Conservation (phyloP, 306 rosid genomes). For the Comarum palustre region DNA sequence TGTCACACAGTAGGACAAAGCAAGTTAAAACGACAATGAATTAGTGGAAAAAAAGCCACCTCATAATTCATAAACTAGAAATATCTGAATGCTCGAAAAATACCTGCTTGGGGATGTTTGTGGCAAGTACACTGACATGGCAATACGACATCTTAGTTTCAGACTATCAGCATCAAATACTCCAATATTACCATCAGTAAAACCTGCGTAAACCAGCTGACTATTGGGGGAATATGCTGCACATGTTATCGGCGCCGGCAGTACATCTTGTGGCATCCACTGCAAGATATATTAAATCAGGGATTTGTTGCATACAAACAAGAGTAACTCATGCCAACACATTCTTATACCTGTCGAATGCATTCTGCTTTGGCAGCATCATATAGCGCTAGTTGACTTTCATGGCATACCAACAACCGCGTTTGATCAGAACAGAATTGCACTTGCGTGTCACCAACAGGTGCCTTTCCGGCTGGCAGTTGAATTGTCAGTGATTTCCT, state of each 20-base stretch:
- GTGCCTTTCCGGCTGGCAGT: slow-evolving; percentile 46
- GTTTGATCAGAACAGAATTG: slow-evolving; percentile 58
- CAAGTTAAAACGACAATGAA: slow-evolving; percentile 1
- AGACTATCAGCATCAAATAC: slow-evolving; percentile 69
- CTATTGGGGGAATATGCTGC: slow-evolving; percentile 63
- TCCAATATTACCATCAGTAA: slow-evolving; percentile 54
- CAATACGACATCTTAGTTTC: slow-evolving; percentile 62
- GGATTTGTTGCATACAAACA: slow-evolving; percentile 3
- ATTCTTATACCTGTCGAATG: slow-evolving; percentile 40
- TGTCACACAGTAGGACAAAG: slow-evolving; percentile 29
- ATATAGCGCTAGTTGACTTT: slow-evolving; percentile 52
- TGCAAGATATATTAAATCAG: slow-evolving; percentile 29
- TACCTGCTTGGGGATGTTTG: slow-evolving; percentile 36
- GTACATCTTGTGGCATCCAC: slow-evolving; percentile 67
- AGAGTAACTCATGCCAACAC: slow-evolving; percentile 16
- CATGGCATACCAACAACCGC: slow-evolving; percentile 51
- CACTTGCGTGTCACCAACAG: slow-evolving; percentile 60
- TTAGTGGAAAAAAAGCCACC: background rate
- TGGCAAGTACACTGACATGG: slow-evolving; percentile 51
- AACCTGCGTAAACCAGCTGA: slow-evolving; percentile 52
- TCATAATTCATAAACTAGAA: background rate
- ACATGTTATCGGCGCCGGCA: slow-evolving; percentile 51
- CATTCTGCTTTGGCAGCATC: slow-evolving; percentile 55
- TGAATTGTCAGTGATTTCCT: slow-evolving; percentile 45
- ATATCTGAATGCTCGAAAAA: background rate